Evolutionary conservation across 306 rosid genomes (phyloP).

Genomic region (Lathyrus oleraceus): DNA sequence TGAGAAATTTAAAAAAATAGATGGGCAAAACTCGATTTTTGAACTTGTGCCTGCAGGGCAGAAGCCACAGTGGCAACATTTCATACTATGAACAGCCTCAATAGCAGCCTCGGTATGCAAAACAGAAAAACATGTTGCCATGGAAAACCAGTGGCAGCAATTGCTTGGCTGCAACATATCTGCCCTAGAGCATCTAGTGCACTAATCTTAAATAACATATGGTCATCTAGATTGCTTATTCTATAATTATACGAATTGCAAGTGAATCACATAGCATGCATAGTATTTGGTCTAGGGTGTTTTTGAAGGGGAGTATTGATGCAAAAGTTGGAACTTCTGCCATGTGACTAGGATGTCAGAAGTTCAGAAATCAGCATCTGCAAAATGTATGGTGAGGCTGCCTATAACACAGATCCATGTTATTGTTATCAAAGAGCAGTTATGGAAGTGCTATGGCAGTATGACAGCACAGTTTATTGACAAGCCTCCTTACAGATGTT

Average conservation of each 20-base stretch:
- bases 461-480: not conserved
- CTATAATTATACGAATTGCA: not conserved
- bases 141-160: constrained; percentile 3
- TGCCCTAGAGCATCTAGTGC: not conserved
- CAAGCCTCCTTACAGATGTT: not conserved
- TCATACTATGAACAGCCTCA: not conserved
- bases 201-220: not conserved
- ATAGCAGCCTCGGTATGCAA: not conserved
- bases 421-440: not conserved
- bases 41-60: constrained; percentile 5
- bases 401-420: not conserved
- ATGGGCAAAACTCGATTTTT: not conserved
- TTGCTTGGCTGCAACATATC: not conserved
- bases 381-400: not conserved
- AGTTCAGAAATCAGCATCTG: not conserved
- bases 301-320: not conserved
- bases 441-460: not conserved
- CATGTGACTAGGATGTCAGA: not conserved
- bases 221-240: not conserved
- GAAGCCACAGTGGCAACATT: not conserved
- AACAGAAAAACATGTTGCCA: not conserved
- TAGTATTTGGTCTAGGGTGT: not conserved
- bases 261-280: not conserved
- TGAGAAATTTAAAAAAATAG: not conserved
- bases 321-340: not conserved